Evolutionary conservation across 257 asterid species (phyloP).

Genomic region (Galeopsis tetrahit): DNA sequence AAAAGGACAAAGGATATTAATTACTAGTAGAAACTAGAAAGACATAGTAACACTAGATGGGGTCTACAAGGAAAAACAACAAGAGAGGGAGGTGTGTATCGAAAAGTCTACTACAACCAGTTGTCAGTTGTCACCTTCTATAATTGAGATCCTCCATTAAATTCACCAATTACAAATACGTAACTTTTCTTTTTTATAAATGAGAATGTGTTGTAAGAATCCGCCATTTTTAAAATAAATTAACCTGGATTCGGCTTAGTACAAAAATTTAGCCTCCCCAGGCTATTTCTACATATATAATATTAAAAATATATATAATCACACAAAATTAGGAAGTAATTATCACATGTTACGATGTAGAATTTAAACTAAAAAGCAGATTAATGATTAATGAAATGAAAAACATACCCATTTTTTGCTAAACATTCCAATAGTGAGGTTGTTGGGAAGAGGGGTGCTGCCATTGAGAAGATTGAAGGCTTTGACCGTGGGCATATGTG

Average conservation of each 20-base stretch:
- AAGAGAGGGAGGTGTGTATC: not conserved
- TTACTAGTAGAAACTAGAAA: not conserved
- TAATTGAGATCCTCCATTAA: not conserved
- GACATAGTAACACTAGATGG: not conserved
- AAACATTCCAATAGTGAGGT: conserved; percentile 72
- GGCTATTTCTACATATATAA: no score
- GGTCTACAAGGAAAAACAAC: conserved; percentile 6
- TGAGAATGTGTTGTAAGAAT: no score
- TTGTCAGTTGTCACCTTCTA: not conserved
- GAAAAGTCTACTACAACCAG: conserved; percentile 1
- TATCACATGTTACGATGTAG: not conserved
- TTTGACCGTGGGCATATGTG: conserved; percentile 73
- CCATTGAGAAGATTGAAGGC: conserved; percentile 52
- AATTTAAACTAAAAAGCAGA: not conserved
- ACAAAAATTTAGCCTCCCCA: no score
- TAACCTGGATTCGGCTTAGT: no score
- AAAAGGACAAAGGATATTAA: not conserved
- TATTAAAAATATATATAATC: not conserved
- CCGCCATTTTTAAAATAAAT: no score
- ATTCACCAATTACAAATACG: not conserved
- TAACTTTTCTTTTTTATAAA: no score
- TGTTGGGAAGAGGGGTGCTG: conserved; percentile 36
- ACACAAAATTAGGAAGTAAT: not conserved
- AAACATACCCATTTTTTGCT: conserved; percentile 71
- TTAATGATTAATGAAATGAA: not conserved